These are phyloP conservation scores for Cutaneotrichosporon spelunceum DNA, from an alignment of 1,284 basidiomycete genomes.

Conservation along the genomic window DNA sequence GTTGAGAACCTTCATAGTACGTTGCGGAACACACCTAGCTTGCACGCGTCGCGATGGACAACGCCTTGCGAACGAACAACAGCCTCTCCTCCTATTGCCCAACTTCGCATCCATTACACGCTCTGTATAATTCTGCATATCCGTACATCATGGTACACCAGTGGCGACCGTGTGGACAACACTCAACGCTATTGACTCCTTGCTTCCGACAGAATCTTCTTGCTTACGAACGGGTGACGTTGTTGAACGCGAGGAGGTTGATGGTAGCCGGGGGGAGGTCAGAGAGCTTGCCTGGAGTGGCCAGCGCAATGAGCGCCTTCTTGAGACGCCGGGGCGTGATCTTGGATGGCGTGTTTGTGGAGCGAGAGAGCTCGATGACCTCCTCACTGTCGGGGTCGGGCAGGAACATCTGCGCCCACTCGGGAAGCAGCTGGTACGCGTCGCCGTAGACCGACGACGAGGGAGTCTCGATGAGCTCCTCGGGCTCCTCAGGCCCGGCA, in stretches of 20 bases:
- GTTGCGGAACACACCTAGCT: too few relatives aligned
- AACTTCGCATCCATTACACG: background rate
- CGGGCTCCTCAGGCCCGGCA: conserved; percentile 39
- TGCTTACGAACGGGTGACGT: conserved; percentile 57
- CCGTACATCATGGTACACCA: conserved; percentile 10
- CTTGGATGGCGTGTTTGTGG: conserved; percentile 37
- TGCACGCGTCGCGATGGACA: too few relatives aligned
- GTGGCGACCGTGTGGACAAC: conserved; percentile 5
- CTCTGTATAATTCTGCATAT: conserved; percentile 8
- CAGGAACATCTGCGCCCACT: conserved; percentile 39
- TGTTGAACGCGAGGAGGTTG: conserved; percentile 78
- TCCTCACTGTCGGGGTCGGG: conserved; percentile 42
- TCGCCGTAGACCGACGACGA: conserved; percentile 53
- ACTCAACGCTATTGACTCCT: conserved; percentile 11
- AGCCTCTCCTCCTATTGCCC: background rate
- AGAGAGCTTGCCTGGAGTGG: conserved; percentile 58
- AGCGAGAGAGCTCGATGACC: conserved; percentile 30
- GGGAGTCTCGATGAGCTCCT: conserved; percentile 52
- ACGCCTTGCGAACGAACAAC: background rate
- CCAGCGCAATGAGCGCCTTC: conserved; percentile 65
- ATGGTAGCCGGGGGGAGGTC: conserved; percentile 55
- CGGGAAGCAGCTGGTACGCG: conserved; percentile 47
- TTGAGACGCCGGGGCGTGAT: conserved; percentile 69
- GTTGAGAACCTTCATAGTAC: too few relatives aligned
- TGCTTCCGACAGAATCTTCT: conserved; percentile 20